Percentiles rank a stretch among this genome's conserved stretches.
Conservation (phyloP, 108 stramenopile genomes). For the Skeletonema potamos region DNA sequence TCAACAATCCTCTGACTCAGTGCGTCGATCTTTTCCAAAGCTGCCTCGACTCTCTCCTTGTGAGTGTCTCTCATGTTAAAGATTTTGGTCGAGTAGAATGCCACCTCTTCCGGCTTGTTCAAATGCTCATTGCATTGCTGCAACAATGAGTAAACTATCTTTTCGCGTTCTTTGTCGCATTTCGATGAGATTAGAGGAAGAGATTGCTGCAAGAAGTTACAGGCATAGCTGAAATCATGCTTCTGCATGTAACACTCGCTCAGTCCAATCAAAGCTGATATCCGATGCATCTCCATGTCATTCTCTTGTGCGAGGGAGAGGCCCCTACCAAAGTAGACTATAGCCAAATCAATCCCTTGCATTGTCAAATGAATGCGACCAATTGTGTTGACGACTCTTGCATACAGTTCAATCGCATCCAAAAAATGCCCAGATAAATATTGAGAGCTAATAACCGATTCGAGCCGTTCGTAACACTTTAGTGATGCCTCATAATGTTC, state of each 20-base stretch:
- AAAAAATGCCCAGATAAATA: not conserved
- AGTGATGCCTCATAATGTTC: conserved; percentile 11
- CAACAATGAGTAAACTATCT: conserved; percentile 20
- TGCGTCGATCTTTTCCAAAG: conserved; percentile 9
- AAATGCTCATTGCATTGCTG: conserved; percentile 24
- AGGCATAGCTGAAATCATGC: conserved; percentile 29
- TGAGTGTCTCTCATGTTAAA: conserved; percentile 9
- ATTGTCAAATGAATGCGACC: conserved; percentile 10
- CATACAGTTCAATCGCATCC: conserved; percentile 7
- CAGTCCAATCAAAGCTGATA: conserved; percentile 25
- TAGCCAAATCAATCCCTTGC: conserved; percentile 20
- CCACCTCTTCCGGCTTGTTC: conserved; percentile 25
- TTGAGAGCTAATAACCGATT: not conserved
- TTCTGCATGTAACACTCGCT: conserved; percentile 38
- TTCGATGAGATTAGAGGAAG: conserved; percentile 12
- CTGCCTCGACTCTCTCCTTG: conserved; percentile 16
- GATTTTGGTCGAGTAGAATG: conserved; percentile 10
- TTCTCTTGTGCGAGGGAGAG: conserved; percentile 32
- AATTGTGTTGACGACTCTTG: conserved; percentile 20
- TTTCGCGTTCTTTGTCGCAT: conserved; percentile 19
- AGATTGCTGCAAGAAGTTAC: conserved; percentile 24
- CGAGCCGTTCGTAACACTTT: conserved; percentile 12
- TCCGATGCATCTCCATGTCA: conserved; percentile 2
- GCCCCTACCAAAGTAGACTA: conserved; percentile 24
- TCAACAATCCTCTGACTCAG: conserved; percentile 31